These are phyloP conservation scores for Claviceps digitariae DNA, from an alignment of 2,329 filamentous ascomycete species.

Conservation along the genomic window DNA sequence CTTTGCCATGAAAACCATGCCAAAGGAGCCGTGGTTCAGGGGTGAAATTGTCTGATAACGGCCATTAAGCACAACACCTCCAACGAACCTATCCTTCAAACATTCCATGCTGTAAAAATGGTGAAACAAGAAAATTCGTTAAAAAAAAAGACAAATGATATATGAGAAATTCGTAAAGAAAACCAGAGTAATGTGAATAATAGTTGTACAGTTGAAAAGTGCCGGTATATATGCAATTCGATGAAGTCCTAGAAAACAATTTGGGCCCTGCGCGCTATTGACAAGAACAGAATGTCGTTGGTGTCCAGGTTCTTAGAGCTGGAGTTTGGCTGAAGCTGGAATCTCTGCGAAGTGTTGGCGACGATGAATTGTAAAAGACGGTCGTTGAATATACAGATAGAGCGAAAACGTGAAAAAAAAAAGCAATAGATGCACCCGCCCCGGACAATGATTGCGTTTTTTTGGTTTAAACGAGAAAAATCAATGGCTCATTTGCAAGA, in stretches of 20 bases:
- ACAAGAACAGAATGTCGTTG: neutral
- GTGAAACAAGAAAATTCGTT: conserved; percentile 7
- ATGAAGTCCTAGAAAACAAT: neutral
- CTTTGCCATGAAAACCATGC: conserved; percentile 91
- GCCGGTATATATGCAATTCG: conserved; percentile 7
- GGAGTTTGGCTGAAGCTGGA: neutral
- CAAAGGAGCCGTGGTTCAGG: conserved; percentile 96
- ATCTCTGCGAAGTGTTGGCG: neutral
- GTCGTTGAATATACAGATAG: conserved; percentile 21
- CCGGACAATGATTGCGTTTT: conserved; percentile 13
- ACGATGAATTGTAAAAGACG: neutral
- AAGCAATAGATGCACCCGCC: conserved; percentile 9
- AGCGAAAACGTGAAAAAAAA: conserved; percentile 10
- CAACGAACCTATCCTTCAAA: conserved; percentile 68
- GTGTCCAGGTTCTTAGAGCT: neutral
- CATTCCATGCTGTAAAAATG: conserved; percentile 51
- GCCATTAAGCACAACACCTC: conserved; percentile 70
- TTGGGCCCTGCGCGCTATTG: neutral
- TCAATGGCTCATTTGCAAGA: conserved; percentile 30
- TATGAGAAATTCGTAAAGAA: conserved; percentile 6
- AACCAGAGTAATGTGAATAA: conserved; percentile 5
- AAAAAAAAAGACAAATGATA: conserved; percentile 6
- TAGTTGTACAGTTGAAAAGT: conserved; percentile 18
- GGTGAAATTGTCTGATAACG: conserved; percentile 86
- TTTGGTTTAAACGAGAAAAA: conserved; percentile 8